Conservation (phyloP, 495 filamentous ascomycete genomes). For the Umbilicaria muhlenbergii region DNA sequence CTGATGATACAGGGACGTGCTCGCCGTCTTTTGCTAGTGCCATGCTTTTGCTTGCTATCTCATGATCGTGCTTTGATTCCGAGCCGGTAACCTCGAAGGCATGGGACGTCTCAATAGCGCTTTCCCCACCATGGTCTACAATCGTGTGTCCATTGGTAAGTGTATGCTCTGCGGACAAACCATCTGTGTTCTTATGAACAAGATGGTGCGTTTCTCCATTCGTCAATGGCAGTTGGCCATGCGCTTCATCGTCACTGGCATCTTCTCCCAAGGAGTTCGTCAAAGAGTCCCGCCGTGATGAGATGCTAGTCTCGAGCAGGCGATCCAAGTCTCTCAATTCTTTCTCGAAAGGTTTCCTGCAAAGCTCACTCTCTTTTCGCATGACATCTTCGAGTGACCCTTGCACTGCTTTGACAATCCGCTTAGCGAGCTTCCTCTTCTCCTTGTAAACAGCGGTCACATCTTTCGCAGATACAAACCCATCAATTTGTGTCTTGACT, state of each 20-base stretch:
- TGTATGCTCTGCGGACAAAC: no score
- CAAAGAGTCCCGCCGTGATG: conserved; percentile 26
- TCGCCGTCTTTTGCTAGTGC: no score
- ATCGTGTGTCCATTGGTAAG: no score
- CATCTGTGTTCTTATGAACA: no score
- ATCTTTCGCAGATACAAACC: conserved; percentile 27
- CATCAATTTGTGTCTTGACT: conserved; percentile 35
- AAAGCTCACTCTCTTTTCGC: conserved; percentile 65
- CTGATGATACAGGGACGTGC: no score
- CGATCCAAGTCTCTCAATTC: conserved; percentile 57
- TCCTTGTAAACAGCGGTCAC: conserved; percentile 50
- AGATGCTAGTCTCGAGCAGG: conserved; percentile 46
- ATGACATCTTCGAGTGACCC: conserved; percentile 60
- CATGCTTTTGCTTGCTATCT: no score
- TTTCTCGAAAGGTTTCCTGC: conserved; percentile 48
- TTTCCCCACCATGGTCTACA: background rate
- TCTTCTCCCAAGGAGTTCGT: conserved; percentile 12
- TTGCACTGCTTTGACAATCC: conserved; percentile 70
- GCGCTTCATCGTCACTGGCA: conserved; percentile 12
- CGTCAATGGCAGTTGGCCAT: background rate
- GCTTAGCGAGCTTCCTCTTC: conserved; percentile 56
- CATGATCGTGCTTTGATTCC: no score
- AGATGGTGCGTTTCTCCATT: background rate
- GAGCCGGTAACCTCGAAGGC: no score
- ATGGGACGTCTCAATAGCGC: background rate